Evolutionary conservation across 768 basidiomycete genomes (phyloP), one percentile per base, ranked within the genome.

Genomic region (Mycena epipterygia): DNA sequence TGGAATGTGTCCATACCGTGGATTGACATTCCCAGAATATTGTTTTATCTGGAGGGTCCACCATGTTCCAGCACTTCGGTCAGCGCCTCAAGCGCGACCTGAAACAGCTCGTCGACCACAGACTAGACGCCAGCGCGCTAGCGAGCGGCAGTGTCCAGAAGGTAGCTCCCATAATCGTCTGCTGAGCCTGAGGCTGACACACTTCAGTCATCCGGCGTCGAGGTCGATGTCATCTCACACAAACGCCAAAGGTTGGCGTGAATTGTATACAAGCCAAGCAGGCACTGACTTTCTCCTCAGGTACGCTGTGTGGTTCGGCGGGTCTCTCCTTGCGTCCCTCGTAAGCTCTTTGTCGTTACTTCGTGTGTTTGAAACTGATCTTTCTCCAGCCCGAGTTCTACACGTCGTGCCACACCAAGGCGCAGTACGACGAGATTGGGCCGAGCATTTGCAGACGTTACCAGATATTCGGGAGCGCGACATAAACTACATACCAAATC

Each of bases 51-150:
- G 98, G 98, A 65, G 98, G 98, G 25, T 97, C 96, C 13, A 99
- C 98, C 56, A 99, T 98, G 97, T 99, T 99, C 87, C 95, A 97
- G 75, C 93, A 98, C 84, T 99, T 99, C 78, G 96, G 95, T n/a
- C 92, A 95, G 79, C 91, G 98, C 51, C 89, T 99, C 72, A 97
- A 99, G 85, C 91, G 97, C 48, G 97, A 99, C 77, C 83, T 99
- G 49, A 98, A 96, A 84, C 93, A 94, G 74, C 83, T 99, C 27
- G 97, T 99, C 30, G 97, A 98, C 80, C 92, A 91, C 69, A 86
- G 98, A 68, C 87, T 99, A 70, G 92, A 96, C 72, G 89, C 89
- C 13, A 93, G 92, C 74, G 93, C 89, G 25, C 76, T 87, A 33
- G 87, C 90, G 7, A 94, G 93, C 68, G 96, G 96, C 12, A 91